These are phyloP conservation scores for Curvularia hawaiiensis DNA, from an alignment of 2,329 filamentous ascomycete species.

Conservation along the genomic window DNA sequence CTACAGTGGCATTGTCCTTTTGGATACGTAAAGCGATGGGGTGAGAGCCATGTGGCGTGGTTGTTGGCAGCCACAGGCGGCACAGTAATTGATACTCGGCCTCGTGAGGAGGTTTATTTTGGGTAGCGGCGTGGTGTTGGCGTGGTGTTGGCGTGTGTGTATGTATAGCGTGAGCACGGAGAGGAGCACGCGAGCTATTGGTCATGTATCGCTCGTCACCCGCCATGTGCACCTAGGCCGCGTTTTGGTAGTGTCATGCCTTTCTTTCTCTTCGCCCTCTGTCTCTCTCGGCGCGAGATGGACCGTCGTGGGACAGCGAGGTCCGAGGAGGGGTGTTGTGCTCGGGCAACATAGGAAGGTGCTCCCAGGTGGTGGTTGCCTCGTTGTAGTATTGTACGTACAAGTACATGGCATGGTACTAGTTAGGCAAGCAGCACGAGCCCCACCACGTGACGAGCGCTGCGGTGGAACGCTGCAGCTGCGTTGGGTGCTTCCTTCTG, in stretches of 20 bases:
- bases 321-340: too few relatives aligned
- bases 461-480: background rate
- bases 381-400: too few relatives aligned
- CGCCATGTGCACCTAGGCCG: background rate
- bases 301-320: background rate
- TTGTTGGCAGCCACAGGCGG: background rate
- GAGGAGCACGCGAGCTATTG: background rate
- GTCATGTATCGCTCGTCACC: background rate
- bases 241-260: background rate
- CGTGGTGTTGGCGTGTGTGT: background rate
- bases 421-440: too few relatives aligned
- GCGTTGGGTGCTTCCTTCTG: background rate
- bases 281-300: background rate
- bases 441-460: background rate
- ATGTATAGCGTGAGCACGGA: background rate
- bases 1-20: background rate
- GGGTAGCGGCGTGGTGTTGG: background rate
- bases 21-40: constrained; percentile 11
- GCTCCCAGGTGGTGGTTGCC: too few relatives aligned
- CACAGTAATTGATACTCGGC: constrained; percentile 3
- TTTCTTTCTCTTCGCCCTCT: background rate
- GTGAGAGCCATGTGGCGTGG: background rate
- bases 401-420: too few relatives aligned
- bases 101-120: background rate
- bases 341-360: too few relatives aligned